Percentiles rank a stretch among this genome's conserved stretches.
Conservation (phyloP, 768 basidiomycete genomes). For the Scleroderma bovista region DNA sequence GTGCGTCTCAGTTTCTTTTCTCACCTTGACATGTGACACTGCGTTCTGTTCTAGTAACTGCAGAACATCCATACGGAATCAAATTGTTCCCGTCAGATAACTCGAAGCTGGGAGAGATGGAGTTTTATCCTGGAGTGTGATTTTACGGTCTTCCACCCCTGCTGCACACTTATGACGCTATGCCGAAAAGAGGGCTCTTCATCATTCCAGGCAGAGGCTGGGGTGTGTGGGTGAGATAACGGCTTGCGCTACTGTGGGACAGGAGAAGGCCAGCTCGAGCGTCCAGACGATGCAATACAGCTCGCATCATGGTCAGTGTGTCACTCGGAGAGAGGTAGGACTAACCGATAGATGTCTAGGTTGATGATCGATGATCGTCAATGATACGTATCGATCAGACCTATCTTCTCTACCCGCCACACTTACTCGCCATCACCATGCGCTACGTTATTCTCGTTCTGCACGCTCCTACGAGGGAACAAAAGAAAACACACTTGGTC, state of each 20-base stretch:
- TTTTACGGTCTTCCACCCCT: slow-evolving; percentile 90
- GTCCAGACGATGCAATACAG: slow-evolving; percentile 72
- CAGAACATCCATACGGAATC: slow-evolving; percentile 64
- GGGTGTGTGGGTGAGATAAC: slow-evolving; percentile 48
- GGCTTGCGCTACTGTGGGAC: slow-evolving; percentile 71
- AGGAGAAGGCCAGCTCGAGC: slow-evolving; percentile 71
- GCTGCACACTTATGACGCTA: slow-evolving; percentile 77
- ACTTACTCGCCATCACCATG: slow-evolving; percentile 87
- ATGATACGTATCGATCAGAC: slow-evolving; percentile 92
- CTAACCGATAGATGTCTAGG: slow-evolving; percentile 40
- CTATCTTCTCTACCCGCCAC: slow-evolving; percentile 93
- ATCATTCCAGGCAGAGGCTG: slow-evolving; percentile 48
- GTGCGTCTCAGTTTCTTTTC: slow-evolving; percentile 34
- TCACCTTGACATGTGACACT: not conserved
- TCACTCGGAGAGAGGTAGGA: not conserved
- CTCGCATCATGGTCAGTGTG: slow-evolving; percentile 79
- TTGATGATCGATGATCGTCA: slow-evolving; percentile 95
- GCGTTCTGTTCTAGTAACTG: not conserved
- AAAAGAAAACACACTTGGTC: slow-evolving; percentile 27
- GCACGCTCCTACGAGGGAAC: slow-evolving; percentile 50
- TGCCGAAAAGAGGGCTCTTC: slow-evolving; percentile 52
- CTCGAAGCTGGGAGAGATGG: slow-evolving; percentile 95
- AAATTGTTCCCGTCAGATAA: slow-evolving; percentile 85
- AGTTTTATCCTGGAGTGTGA: slow-evolving; percentile 97
- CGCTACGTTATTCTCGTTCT: slow-evolving; percentile 84